Evolutionary conservation across 768 basidiomycete species (phyloP), one percentile per base, ranked within the genome.

Genomic region (Hygrophorus russula): DNA sequence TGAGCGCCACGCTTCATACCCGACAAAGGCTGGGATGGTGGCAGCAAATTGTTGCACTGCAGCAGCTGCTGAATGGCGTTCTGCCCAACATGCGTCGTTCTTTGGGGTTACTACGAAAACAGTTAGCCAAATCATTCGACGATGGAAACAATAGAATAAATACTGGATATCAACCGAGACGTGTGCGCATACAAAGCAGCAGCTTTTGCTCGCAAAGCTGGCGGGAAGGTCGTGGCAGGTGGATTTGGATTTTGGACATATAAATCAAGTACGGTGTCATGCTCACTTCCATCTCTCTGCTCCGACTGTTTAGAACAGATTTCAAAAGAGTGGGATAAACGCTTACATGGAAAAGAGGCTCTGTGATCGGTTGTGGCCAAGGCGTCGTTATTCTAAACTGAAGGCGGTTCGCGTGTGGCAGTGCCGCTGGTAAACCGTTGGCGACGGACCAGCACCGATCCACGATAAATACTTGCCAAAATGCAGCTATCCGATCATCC

Each of bases 381-480:
- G 73, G 69, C 2, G 78, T 79, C 46, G 67, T 69, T 42, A 79
- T 71, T 31, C 65, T 60, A 34, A 65, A 66, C 43, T 67, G 67
- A 4, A 67, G 63, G 41, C 62, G 59, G 41, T 70, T 68, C 39
- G 71, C 69, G 42, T 75, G 72, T 8, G 74, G 69, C 4, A 76
- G 61, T 1, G 71, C 73, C 13, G 70, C 64, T 8, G 74, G 73
- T 20, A 77, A 62, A 2, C 73, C 74, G 49, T 69, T 71, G 2
- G 68, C 70, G 5, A 73, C 69, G 12, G 74, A 67, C 75, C 77
- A 79, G 24, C 70, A 70, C 19, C 76, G 66, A 49, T 80, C 77
- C n/a, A 78, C 66, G 56, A 70, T 68, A 51, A 74, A 78, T 14
- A 76, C 66, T 56, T 78, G 73, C 78, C 78, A 80, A 55, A 79